Evolutionary conservation across 805 yeast species (phyloP), one percentile per base, ranked within the genome.

Genomic region (Debaryomyces hansenii): DNA sequence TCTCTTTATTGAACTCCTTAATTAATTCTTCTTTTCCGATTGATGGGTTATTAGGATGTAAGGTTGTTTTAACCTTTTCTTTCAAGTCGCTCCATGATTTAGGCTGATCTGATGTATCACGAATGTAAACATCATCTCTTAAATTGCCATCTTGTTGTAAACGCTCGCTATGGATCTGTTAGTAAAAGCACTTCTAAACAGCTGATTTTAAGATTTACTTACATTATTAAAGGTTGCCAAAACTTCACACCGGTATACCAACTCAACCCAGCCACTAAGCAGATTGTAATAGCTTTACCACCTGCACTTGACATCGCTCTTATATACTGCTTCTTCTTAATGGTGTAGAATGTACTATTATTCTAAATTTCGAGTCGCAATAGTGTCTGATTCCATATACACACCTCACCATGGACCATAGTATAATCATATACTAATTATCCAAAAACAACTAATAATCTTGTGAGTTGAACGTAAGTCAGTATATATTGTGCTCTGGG

Each of bases 201-300:
- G 10, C 28, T n/a, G 15, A n/a, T 38, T 11, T 2, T 12, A 20
- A 8, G 4, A 10, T 15, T 24, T 41, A 77, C 84, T 57, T 70
- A 79, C 83, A 86, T 76, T 3, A 87, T 77, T 14, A 87, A 62
- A 2, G 95, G 95, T 54, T 84, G 84, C 71, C 88, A 87, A 65
- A 87, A 87, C 58, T 77, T 80, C 46, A 80, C 65, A 2, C 87
- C 88, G 15, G 73, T 62, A 47, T 72, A 72, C 73, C 74, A 70
- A 45, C 74, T 64, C 29, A 69, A 42, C 2, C 52, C 58, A 4
- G 57, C 59, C 9, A 53, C 59, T 27, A 55, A 50, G 40, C 50
- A 40, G 15, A 57, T 38, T 4, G 62, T 51, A 12, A 57, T 10
- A 8, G 52, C 59, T 46, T 59, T 60, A 3, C 44, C 44, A 14